phyloP scores from a whole-genome alignment of 768 basidiomycete genomes.

The Naganishia vaughanmartiniae region DNA sequence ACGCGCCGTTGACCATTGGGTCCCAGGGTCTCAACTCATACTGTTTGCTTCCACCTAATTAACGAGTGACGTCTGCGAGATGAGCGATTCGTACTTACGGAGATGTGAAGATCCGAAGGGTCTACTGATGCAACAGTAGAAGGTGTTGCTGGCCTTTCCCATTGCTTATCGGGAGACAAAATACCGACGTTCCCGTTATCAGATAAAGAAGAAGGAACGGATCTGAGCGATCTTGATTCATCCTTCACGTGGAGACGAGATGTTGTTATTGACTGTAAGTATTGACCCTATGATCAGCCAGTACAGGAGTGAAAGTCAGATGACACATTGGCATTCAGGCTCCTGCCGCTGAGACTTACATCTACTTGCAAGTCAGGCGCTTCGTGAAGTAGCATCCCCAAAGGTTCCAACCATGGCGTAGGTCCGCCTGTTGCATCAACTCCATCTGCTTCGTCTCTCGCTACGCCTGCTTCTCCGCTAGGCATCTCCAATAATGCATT shows the following conservation, averaged over 20 bases:
- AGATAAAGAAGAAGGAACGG: neutral
- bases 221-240: neutral
- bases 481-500: neutral
- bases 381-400: neutral
- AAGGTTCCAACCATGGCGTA: neutral
- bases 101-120: neutral
- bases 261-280: neutral
- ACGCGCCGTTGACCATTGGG: neutral
- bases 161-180: neutral
- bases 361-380: neutral
- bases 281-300: neutral
- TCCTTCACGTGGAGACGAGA: neutral
- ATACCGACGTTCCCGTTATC: neutral
- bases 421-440: neutral
- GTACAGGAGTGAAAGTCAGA: neutral
- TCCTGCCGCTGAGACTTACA: neutral
- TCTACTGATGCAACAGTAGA: neutral
- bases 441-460: neutral
- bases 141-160: neutral
- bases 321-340: neutral
- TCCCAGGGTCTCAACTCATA: slow-evolving; percentile 4
- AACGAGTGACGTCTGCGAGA: neutral
- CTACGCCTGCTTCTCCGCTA: neutral
- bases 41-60: neutral
- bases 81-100: neutral